A percentile compares a stretch with the other conserved stretches of the same genome.
Evolutionary conservation across 768 basidiomycete species (phyloP).

Genomic region (Chalciporus sphaerocephalus): DNA sequence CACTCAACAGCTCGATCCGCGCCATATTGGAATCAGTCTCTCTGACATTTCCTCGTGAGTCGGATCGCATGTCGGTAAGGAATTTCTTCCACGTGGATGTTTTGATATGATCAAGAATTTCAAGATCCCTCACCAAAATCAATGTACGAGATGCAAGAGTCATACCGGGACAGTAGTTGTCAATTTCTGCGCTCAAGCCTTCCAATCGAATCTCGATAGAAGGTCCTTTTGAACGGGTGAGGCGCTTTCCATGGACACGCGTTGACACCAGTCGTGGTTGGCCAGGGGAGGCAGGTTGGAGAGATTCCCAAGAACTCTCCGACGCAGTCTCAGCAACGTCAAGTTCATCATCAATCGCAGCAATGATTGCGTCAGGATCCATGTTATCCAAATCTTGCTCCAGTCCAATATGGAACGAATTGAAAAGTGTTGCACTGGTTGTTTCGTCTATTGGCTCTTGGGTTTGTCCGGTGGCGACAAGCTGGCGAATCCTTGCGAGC

Average conservation of each 20-base stretch:
- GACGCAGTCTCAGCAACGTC: constrained; percentile 68
- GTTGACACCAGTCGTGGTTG: constrained; percentile 31
- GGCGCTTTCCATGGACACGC: constrained; percentile 51
- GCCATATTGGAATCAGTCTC: constrained; percentile 95
- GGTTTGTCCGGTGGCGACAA: constrained; percentile 85
- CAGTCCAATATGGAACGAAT: constrained; percentile 92
- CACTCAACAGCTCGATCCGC: constrained; percentile 71
- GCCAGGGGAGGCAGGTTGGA: constrained; percentile 51
- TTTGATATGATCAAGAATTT: constrained; percentile 96
- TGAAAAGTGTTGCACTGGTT: constrained; percentile 79
- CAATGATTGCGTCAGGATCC: constrained; percentile 74
- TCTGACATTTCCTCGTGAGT: constrained; percentile 81
- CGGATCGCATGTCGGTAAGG: constrained; percentile 77
- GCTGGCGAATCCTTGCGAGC: constrained; percentile 84
- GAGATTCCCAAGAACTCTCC: constrained; percentile 88
- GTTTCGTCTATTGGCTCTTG: constrained; percentile 72
- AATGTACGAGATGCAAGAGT: constrained; percentile 62
- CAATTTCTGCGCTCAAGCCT: constrained; percentile 61
- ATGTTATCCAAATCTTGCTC: constrained; percentile 68
- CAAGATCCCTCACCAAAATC: constrained; percentile 65
- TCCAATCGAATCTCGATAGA: constrained; percentile 81
- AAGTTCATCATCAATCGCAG: constrained; percentile 90
- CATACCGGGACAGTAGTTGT: constrained; percentile 54
- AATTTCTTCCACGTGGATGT: constrained; percentile 99
- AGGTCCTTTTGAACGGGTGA: constrained; percentile 71